Evolutionary conservation across 495 filamentous ascomycete species (phyloP).

Genomic region (Talaromyces ruber): DNA sequence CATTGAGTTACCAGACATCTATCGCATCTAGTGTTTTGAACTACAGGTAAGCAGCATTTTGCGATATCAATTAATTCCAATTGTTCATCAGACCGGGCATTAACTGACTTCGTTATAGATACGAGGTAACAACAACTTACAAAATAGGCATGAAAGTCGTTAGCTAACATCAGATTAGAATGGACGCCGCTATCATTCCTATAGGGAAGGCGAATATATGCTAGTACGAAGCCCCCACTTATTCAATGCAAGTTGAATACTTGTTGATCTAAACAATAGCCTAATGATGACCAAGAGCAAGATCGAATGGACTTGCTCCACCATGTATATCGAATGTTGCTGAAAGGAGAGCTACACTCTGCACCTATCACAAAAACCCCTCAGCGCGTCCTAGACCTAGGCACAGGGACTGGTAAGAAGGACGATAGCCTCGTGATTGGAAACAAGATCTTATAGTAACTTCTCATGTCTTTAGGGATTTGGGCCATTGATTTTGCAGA

Average conservation of each 20-base stretch:
- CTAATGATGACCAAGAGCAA: constrained; percentile 37
- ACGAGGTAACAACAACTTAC: not conserved
- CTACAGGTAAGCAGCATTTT: not conserved
- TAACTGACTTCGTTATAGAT: not conserved
- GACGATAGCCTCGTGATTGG: not conserved
- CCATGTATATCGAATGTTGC: constrained; percentile 30
- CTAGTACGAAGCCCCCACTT: constrained; percentile 21
- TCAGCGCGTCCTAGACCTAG: constrained; percentile 2
- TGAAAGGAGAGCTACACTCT: constrained; percentile 32
- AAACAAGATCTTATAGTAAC: not conserved
- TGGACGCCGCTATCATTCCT: constrained; percentile 18
- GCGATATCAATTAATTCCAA: constrained; percentile 15
- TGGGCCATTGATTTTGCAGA: not conserved
- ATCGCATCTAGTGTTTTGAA: constrained; percentile 14
- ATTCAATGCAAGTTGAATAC: constrained; percentile 16
- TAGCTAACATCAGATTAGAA: not conserved
- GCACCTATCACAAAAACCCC: constrained; percentile 29
- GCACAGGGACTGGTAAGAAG: not conserved
- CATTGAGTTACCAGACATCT: constrained; percentile 10
- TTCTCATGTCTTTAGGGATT: not conserved
- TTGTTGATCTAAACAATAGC: constrained; percentile 6
- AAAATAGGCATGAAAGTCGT: not conserved
- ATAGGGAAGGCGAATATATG: constrained; percentile 15
- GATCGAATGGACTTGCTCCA: constrained; percentile 57
- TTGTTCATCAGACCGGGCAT: not conserved